These are phyloP conservation scores for Leccinum huronense DNA, from an alignment of 1,284 basidiomycete species.

Conservation along the genomic window DNA sequence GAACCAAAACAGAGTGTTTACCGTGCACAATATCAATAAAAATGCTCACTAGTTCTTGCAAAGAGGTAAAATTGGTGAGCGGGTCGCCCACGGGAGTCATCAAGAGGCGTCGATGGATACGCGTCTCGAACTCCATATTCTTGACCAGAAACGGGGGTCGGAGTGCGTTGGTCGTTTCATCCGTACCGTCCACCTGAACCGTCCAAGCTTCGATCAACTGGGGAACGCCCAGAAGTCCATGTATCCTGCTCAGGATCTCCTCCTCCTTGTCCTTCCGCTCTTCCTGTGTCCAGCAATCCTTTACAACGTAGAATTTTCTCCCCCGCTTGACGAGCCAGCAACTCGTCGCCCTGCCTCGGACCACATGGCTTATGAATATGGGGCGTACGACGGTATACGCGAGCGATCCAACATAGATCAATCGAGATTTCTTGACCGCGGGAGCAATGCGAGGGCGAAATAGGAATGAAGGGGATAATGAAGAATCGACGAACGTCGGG, in stretches of 20 bases:
- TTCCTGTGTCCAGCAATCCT: background rate
- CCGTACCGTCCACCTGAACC: background rate
- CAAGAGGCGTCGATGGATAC: background rate
- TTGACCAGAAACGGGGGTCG: background rate
- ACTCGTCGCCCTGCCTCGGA: too few species aligned
- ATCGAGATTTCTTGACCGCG: too few species aligned
- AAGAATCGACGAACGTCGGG: too few species aligned
- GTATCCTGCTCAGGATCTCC: background rate
- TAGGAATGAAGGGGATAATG: too few species aligned
- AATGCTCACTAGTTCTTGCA: background rate
- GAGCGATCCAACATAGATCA: too few species aligned
- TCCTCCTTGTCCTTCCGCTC: background rate
- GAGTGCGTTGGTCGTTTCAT: background rate
- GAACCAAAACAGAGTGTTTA: background rate
- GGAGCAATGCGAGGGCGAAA: too few species aligned
- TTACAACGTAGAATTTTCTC: background rate
- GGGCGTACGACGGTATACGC: too few species aligned
- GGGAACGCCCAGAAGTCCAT: background rate
- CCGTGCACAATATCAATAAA: background rate
- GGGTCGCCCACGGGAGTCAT: background rate
- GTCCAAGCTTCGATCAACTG: background rate
- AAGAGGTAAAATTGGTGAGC: background rate
- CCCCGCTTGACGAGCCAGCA: background rate
- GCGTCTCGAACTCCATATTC: background rate
- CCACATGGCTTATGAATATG: too few species aligned